These are phyloP conservation scores for Combretum micranthum DNA, from an alignment of 345 rosid species.

Conservation along the genomic window DNA sequence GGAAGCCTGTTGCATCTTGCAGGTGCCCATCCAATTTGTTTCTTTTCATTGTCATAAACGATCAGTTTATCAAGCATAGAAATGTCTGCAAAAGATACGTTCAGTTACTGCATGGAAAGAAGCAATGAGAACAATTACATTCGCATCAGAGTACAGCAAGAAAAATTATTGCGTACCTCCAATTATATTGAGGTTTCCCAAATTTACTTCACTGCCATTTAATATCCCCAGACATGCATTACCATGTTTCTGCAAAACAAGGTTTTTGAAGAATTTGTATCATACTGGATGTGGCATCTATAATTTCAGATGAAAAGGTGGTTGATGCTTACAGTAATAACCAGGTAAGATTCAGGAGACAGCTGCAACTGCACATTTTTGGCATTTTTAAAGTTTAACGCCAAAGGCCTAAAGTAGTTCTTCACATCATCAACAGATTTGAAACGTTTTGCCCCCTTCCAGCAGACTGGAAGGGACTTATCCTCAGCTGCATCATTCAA, in stretches of 20 bases:
- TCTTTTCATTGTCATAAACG: constrained; percentile 69
- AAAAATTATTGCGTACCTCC: constrained; percentile 45
- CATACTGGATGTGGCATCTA: neutral
- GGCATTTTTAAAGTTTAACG: constrained; percentile 36
- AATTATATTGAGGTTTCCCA: constrained; percentile 38
- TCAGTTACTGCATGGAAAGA: neutral
- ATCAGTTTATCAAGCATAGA: constrained; percentile 55
- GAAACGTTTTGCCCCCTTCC: constrained; percentile 63
- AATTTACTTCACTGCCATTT: constrained; percentile 51
- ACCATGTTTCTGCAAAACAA: constrained; percentile 42
- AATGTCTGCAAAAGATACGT: constrained; percentile 10
- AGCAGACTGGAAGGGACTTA: constrained; percentile 64
- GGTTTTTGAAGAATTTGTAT: no score
- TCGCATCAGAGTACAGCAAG: neutral
- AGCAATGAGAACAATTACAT: neutral
- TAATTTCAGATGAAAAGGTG: neutral
- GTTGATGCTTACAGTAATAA: constrained; percentile 50
- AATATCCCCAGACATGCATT: constrained; percentile 85
- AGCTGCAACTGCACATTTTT: constrained; percentile 47
- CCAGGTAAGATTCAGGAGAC: constrained; percentile 69
- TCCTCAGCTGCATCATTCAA: constrained; percentile 47
- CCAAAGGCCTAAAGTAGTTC: constrained; percentile 52
- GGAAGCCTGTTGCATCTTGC: constrained; percentile 50
- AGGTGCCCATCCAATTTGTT: constrained; percentile 64
- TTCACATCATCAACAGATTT: constrained; percentile 43